phyloP scores from a whole-genome alignment of 345 rosid species.

The Salix viminalis region DNA sequence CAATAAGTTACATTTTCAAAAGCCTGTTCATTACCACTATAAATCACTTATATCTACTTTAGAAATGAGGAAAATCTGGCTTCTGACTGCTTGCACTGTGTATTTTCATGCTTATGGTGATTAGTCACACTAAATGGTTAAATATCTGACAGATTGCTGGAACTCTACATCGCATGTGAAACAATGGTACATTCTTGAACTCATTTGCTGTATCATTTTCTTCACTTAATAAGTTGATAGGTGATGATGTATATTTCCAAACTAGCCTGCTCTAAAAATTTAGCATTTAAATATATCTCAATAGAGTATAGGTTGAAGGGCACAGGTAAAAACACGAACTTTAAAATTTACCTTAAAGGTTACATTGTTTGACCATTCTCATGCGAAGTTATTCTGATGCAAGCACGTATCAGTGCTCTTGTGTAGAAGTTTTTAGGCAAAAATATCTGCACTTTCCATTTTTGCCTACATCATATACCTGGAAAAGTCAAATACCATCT shows the following conservation, averaged over 20 bases:
- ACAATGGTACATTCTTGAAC: conserved; percentile 50
- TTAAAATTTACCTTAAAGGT: not conserved
- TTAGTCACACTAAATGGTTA: conserved; percentile 13
- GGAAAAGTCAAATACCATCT: not conserved
- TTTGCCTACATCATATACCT: not conserved
- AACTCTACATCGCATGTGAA: conserved; percentile 62
- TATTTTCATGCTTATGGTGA: conserved; percentile 7
- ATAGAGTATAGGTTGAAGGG: not conserved
- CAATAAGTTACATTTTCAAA: not conserved
- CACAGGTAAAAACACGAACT: not conserved
- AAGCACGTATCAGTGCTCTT: not conserved
- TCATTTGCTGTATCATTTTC: conserved; percentile 1
- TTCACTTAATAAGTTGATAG: not conserved
- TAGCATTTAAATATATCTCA: not conserved
- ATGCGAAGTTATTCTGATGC: not conserved
- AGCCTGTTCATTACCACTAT: not conserved
- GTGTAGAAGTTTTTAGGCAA: not conserved
- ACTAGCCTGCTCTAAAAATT: not conserved
- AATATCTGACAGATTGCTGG: conserved; percentile 76
- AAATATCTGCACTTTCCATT: not conserved
- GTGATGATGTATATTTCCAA: not conserved
- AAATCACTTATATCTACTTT: not conserved
- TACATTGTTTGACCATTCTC: not conserved
- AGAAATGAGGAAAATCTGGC: not conserved
- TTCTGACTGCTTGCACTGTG: not conserved